Base-by-base conservation (phyloP, 1,139 yeast species). In the Wickerhamomyces sp. region DNA sequence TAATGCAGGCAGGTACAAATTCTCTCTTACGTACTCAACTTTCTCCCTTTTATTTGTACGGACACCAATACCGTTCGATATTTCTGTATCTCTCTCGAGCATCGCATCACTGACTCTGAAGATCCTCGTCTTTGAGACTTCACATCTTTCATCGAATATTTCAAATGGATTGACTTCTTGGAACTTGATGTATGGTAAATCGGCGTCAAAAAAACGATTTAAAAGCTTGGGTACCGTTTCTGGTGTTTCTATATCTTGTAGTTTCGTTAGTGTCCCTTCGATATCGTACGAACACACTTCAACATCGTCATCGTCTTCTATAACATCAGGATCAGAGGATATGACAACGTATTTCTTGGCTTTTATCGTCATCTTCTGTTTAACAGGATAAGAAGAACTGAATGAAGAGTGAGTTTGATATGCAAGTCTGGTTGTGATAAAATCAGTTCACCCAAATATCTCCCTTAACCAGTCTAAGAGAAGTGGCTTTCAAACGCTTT, bases 91-190 rank as follows among this genome's bases (percentile, higher is more conserved):
- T 27, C 54, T 32, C 15, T 45, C 49, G 18, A 49, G 21, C n/a
- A 42, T 17, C 8, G 41, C 42, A 35, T 49, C 52, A 5, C 29
- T 27, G 17, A 35, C 35, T 15, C 23, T 30, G 30, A 33, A 45
- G 4, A 33, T 29, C 23, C 42, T 32, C 1, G 40, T 32, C 3
- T 42, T 25, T 6, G 42, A 29, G 8, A 19, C 16, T 2, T 26
- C 7, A 6, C 36, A 34, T 7, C 33, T 33, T 3, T 35, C 40
- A 31, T 49, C 51, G 20, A 35, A 29, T n/a, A 44, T 11, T 5
- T 40, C 46, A 19, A 47, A 47, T 3, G 44, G 44, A 32, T 46
- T 42, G 3, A 38, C 29, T 16, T 48, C 52, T 14, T 44, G 47
- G 26, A 30, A 43, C 15, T 39, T 36, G 11, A 50, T 43, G 25